Evolutionary conservation across 2,329 filamentous ascomycete genomes (phyloP), one percentile per base, ranked within the genome.

Genomic region (Diaporthe australafricana): DNA sequence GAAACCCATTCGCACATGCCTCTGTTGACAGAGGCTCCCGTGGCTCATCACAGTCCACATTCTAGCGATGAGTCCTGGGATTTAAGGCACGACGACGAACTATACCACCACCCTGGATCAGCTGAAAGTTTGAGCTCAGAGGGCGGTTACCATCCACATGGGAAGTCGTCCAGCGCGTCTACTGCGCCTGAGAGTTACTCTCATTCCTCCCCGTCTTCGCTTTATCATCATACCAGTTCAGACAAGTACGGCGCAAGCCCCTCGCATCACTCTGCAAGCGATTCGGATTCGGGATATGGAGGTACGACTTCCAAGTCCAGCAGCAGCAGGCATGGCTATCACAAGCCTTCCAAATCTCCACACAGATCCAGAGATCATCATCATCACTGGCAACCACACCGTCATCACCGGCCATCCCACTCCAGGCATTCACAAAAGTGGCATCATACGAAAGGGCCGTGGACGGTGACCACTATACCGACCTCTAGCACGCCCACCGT

Each of bases 341-440:
- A 56, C 12, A 32, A 17, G 16, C 50, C 27, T 3, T 55, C 50
- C 16, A 35, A 22, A 9, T 56, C 65, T 25, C 25, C 60, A 25
- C 42, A 50, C 7, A 38, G 25, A 38, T 65, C 60, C 60, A 65
- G 50, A 48, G 45, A 56, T 32, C 38, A 55, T 12, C n/a, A 45
- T n/a, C n/a, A n/a, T 5, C 30, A 67, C 22, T 55, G 35, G 47
- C 63, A 38, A 9, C 3, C 20, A 38, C 62, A 66, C 20, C 22
- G 38, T 20, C 9, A 2, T 1, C 47, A 40, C 47, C 5, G 35
- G 52, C 35, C 52, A 20, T 55, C 52, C 30, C 52, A 48, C 57
- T 47, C 3, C 30, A 22, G 30, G 12, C 40, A 47, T 17, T 50
- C 60, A 17, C 42, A 56, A 20, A 20, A 69, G 14, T 35, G 40